phyloP scores from a whole-genome alignment of 352 stramenopile species.

The Globisporangium cederbergense region DNA sequence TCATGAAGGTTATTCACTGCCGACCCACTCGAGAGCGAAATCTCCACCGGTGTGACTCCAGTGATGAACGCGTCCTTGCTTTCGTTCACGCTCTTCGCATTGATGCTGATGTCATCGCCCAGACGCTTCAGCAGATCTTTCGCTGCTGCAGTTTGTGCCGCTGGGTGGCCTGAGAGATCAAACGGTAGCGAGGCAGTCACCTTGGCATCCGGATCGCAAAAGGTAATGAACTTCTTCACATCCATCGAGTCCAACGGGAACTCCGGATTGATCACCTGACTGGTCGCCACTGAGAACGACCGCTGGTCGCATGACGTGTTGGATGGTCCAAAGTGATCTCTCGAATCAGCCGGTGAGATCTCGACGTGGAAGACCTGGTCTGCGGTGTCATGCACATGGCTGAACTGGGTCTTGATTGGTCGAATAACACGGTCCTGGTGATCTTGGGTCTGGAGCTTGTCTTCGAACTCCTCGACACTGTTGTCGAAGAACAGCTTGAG shows the following conservation, averaged over 20 bases:
- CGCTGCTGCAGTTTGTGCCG: constrained; percentile 90
- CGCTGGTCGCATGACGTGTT: constrained; percentile 79
- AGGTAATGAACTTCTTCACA: constrained; percentile 67
- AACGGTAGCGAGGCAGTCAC: constrained; percentile 83
- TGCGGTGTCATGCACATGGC: constrained; percentile 37
- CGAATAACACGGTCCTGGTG: constrained; percentile 51
- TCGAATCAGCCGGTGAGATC: neutral
- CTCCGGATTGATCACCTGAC: constrained; percentile 56
- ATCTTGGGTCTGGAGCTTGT: constrained; percentile 46
- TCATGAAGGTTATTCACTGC: constrained; percentile 36
- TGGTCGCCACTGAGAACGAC: constrained; percentile 25
- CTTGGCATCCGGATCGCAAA: constrained; percentile 60
- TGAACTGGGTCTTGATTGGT: constrained; percentile 70
- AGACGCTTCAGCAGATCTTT: constrained; percentile 93
- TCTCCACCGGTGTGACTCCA: constrained; percentile 51
- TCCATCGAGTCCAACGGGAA: constrained; percentile 71
- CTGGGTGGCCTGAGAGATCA: constrained; percentile 87
- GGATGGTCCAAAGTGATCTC: constrained; percentile 47
- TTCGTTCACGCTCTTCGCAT: constrained; percentile 64
- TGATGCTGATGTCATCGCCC: constrained; percentile 88
- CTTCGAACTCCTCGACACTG: constrained; percentile 60
- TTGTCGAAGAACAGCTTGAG: constrained; percentile 86
- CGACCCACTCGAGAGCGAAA: constrained; percentile 21
- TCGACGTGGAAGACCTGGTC: constrained; percentile 27
- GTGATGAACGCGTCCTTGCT: constrained; percentile 76